Evolutionary conservation across 2,329 filamentous ascomycete species (phyloP).

Genomic region (Endocalyx cinctus): DNA sequence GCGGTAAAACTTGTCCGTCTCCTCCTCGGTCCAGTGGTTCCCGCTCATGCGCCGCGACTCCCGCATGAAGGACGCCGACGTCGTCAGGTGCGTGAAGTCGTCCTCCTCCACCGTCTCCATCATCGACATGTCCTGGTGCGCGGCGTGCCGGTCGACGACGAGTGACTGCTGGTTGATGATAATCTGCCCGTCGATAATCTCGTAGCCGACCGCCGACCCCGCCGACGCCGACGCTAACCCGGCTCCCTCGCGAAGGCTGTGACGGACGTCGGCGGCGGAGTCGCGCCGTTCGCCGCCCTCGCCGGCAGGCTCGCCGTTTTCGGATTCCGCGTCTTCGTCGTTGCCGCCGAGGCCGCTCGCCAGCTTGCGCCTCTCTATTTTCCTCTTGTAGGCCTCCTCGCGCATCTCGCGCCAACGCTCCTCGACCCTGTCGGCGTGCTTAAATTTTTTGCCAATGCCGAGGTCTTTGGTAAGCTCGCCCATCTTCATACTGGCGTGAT

Average conservation of each 20-base stretch:
- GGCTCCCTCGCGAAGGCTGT: no score
- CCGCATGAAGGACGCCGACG: constrained; percentile 60
- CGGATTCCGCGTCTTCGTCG: constrained; percentile 13
- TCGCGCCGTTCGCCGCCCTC: constrained; percentile 16
- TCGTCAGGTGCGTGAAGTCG: constrained; percentile 70
- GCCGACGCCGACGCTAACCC: constrained; percentile 16
- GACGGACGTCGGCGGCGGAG: constrained; percentile 13
- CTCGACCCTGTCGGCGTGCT: constrained; percentile 67
- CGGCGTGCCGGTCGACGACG: constrained; percentile 63
- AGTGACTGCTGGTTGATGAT: constrained; percentile 65
- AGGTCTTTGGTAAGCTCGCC: constrained; percentile 66
- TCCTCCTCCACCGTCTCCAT: constrained; percentile 68
- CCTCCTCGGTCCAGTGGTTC: constrained; percentile 65
- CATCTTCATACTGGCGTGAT: constrained; percentile 65
- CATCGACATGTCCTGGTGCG: constrained; percentile 40
- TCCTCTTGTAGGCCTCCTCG: constrained; percentile 33
- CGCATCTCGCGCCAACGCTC: constrained; percentile 53
- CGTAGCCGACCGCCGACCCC: constrained; percentile 31
- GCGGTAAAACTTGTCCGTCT: constrained; percentile 73
- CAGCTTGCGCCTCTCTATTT: constrained; percentile 30
- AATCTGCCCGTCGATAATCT: constrained; percentile 68
- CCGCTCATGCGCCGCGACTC: constrained; percentile 57
- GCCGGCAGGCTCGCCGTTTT: constrained; percentile 14
- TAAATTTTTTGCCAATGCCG: constrained; percentile 69
- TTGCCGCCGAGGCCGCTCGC: constrained; percentile 19